These are phyloP conservation scores for Discostella stelligeroides DNA, from an alignment of 108 stramenopile species.

Conservation along the genomic window DNA sequence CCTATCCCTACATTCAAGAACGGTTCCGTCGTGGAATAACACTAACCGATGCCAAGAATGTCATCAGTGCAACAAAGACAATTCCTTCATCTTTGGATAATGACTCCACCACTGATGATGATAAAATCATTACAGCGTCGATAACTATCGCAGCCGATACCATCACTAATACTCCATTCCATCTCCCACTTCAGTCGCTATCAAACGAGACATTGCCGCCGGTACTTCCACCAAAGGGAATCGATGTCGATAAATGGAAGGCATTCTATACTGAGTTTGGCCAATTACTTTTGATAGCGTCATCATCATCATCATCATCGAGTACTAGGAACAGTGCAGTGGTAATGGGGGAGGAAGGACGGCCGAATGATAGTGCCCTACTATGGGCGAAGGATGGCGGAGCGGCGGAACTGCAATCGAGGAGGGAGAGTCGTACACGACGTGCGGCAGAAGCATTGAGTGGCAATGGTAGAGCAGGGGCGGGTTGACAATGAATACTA, in stretches of 20 bases:
- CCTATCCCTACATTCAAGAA: slow-evolving; percentile 35
- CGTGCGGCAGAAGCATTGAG: slow-evolving; percentile 26
- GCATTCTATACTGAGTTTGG: slow-evolving; percentile 44
- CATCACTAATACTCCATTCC: background rate
- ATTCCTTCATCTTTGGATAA: background rate
- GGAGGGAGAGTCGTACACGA: slow-evolving; percentile 31
- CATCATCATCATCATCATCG: too few species aligned
- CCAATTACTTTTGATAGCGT: slow-evolving; percentile 2
- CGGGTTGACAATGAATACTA: too few species aligned
- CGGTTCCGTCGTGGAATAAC: slow-evolving; percentile 33
- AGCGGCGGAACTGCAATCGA: slow-evolving; percentile 25
- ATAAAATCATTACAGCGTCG: background rate
- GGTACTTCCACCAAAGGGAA: slow-evolving; percentile 23
- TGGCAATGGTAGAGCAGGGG: too few species aligned
- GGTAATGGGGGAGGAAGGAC: slow-evolving; percentile 5
- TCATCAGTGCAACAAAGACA: background rate
- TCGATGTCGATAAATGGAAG: slow-evolving; percentile 31
- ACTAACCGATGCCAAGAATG: background rate
- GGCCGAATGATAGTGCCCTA: slow-evolving; percentile 28
- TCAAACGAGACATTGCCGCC: slow-evolving; percentile 25
- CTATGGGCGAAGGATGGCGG: slow-evolving; percentile 40
- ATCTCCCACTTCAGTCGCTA: slow-evolving; percentile 10
- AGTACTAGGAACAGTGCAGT: too few species aligned
- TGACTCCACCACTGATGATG: too few species aligned
- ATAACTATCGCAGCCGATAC: background rate